Evolutionary conservation across 2,329 filamentous ascomycete species (phyloP), one percentile per base, ranked within the genome.

Genomic region (Fusarium sp.): DNA sequence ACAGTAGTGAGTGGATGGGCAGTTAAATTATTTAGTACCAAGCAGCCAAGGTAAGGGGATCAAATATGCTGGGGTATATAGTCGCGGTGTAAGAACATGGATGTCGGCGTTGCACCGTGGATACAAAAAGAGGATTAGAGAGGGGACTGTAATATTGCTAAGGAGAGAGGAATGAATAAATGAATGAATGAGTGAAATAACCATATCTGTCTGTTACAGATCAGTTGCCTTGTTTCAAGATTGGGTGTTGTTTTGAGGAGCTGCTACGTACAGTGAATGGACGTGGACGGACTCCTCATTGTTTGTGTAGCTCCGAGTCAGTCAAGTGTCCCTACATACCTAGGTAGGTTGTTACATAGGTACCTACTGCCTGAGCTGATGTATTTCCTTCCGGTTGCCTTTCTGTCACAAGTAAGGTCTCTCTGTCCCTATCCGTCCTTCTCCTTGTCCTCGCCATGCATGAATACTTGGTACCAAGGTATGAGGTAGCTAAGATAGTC

Each of bases 21-120:
- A 69, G 67, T 67, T 69, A 58, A 70, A 69, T 69, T 69, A 55
- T 69, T 69, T 67, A 67, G 62, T 56, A 67, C 61, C 42, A 64
- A 54, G 45, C 47, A 68, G 23, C 58, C 41, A 69, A 58, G 50
- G 62, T 61, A 69, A 69, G 66, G 66, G 66, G 67, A 69, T 49
- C 45, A 67, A 67, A 66, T 66, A 67, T 70, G 54, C 67, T 69
- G 66, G 67, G 67, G 67, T 69, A 65, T 63, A 44, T 28, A 52
- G 62, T 65, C 45, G 62, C 34, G 56, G 62, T 67, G 52, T 69
- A 63, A 70, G 62, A 69, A 51, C 66, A 69, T 69, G 66, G 66
- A 63, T 70, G 38, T 52, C 36, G 52, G 15, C 53, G 62, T 67
- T 70, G 66, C 52, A 62, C 52, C 52, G 44, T 62, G 50, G 50